phyloP scores from a whole-genome alignment of 148 eudicot species.

The Rhododendron molle region DNA sequence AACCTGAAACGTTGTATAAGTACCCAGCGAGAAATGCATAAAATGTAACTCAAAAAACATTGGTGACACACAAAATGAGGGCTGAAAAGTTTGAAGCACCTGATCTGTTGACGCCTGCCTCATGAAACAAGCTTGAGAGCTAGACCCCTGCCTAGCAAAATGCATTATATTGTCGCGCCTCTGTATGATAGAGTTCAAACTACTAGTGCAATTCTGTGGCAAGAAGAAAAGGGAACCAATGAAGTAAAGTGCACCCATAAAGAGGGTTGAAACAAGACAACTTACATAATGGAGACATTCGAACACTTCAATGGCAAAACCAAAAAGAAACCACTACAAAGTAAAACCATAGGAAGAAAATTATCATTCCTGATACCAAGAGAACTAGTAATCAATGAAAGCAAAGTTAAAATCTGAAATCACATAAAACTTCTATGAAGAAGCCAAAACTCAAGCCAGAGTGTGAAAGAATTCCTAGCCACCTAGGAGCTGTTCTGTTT shows the following conservation, averaged over 20 bases:
- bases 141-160: conserved; percentile 64
- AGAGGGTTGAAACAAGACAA: neutral
- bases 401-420: neutral
- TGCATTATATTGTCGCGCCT: conserved; percentile 50
- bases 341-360: neutral
- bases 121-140: conserved; percentile 63
- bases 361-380: neutral
- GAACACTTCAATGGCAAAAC: neutral
- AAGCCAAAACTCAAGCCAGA: neutral
- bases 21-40: too few species aligned
- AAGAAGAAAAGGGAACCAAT: neutral
- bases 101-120: conserved; percentile 53
- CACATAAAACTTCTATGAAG: neutral
- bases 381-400: neutral
- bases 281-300: neutral
- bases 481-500: neutral
- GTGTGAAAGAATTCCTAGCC: neutral
- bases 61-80: neutral
- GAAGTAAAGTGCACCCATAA: neutral
- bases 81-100: conserved; percentile 20
- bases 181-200: conserved; percentile 41
- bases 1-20: conserved; percentile 22
- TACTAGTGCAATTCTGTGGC: conserved; percentile 62
- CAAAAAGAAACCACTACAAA: neutral
- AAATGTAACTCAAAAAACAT: neutral